Percentiles rank a stretch among this genome's conserved stretches.
These are phyloP conservation scores for Cercospora zeina DNA, from an alignment of 2,329 filamentous ascomycete species.

Conservation along the genomic window DNA sequence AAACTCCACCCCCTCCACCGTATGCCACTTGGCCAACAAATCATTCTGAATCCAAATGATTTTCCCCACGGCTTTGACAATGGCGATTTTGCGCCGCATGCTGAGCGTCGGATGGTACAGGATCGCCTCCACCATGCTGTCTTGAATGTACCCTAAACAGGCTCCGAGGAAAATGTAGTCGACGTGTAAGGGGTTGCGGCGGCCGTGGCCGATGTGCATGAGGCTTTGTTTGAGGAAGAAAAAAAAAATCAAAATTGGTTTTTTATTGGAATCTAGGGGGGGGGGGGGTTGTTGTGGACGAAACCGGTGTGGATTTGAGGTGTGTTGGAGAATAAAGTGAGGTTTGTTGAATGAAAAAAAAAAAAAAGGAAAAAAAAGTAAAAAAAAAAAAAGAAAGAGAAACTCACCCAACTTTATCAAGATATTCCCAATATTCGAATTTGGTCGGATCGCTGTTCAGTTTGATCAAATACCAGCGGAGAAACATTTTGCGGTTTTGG, in stretches of 20 bases:
- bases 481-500: not conserved
- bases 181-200: not conserved
- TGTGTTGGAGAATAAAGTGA: too few relatives aligned
- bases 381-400: too few relatives aligned
- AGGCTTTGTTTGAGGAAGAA: too few relatives aligned
- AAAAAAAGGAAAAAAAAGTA: too few relatives aligned
- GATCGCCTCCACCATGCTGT: not conserved
- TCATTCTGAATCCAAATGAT: not conserved
- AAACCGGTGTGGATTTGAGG: too few relatives aligned
- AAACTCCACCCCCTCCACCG: not conserved
- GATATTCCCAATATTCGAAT: not conserved
- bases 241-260: too few relatives aligned
- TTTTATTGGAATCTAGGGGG: too few relatives aligned
- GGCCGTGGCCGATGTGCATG: not conserved
- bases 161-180: slow-evolving; percentile 1
- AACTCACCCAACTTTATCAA: not conserved
- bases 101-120: not conserved
- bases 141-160: not conserved
- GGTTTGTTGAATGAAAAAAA: too few relatives aligned
- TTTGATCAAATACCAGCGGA: not conserved
- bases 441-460: not conserved
- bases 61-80: not conserved
- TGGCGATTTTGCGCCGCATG: not conserved
- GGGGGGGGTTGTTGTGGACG: too few relatives aligned
- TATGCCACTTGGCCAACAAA: not conserved